A percentile compares a stretch with the other conserved stretches of the same genome.
Conservation (phyloP, 768 basidiomycete species). For the Tricholomella constricta region DNA sequence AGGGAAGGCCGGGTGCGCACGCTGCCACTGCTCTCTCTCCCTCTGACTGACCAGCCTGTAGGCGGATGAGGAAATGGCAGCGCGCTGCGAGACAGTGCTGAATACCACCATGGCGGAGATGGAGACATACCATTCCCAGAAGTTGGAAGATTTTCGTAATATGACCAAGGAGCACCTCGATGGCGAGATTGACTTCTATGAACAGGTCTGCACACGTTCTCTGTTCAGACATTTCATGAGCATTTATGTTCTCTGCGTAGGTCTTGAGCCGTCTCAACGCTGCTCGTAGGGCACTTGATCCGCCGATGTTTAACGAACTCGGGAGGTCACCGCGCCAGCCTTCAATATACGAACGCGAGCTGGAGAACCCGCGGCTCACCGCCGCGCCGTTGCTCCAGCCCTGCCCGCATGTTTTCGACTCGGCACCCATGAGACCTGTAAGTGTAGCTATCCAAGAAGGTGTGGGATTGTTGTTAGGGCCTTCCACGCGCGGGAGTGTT, state of each 20-base stretch:
- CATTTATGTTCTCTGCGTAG: conserved; percentile 27
- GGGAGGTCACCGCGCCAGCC: conserved; percentile 54
- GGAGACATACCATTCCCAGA: conserved; percentile 76
- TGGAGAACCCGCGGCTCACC: conserved; percentile 53
- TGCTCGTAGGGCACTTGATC: conserved; percentile 58
- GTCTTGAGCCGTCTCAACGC: conserved; percentile 58
- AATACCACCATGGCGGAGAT: conserved; percentile 90
- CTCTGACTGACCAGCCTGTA: conserved; percentile 22
- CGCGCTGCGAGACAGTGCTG: conserved; percentile 84
- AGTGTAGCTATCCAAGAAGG: conserved; percentile 75
- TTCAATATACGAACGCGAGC: conserved; percentile 76
- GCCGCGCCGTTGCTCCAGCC: conserved; percentile 65
- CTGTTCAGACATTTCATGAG: not conserved
- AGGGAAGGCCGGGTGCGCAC: conserved; percentile 36
- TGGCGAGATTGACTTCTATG: conserved; percentile 74
- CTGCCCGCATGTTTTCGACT: conserved; percentile 76
- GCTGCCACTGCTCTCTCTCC: not conserved
- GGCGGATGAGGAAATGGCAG: conserved; percentile 65
- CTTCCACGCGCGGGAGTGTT: conserved; percentile 48
- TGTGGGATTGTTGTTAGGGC: conserved; percentile 61
- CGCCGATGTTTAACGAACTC: conserved; percentile 49
- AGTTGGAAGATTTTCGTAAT: conserved; percentile 64
- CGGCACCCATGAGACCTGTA: conserved; percentile 72
- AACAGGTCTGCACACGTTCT: conserved; percentile 44
- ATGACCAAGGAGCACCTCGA: conserved; percentile 72